Evolutionary conservation across 164 flowering plant genomes (phyloP), one percentile per base, ranked within the genome.

Genomic region (Tinospora cordifolia): DNA sequence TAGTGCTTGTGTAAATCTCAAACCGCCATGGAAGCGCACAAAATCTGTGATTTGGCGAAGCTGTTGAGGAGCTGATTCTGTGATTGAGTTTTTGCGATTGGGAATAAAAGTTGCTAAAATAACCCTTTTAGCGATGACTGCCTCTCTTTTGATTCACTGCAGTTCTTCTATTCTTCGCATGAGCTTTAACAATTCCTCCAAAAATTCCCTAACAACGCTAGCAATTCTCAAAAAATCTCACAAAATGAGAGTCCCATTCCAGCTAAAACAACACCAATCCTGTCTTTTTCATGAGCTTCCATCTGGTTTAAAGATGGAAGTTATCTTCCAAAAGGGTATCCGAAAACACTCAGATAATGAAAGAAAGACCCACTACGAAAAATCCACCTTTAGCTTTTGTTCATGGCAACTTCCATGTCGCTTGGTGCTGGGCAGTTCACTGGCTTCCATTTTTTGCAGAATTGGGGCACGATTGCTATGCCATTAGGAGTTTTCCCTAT

Each of bases 351-450:
- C 68, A 66, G 71, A 67, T 30, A 79, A 66, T 34, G 41, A 54
- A 36, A 34, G 41, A 54, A 36, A 57, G 19, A 11, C 10, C 24
- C 24, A 69, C 44, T 25, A 14, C 36, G 41, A 68, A 69, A 59
- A 74, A 71, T 40, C 87, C 90, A 27, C 94, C 98, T 12, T 74
- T 92, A 75, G 86, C 90, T 7, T 92, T 92, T 69, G 81, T 92
- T 26, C 98, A 92, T 79, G 98, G 94, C 64, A 92, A 94, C 83
- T 90, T 88, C 74, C 96, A 92, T 68, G 98, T 94, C 13, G 96
- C 96, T 73, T 92, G 98, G 98, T 92, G 96, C 78, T 92, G 98
- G 98, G 91, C 93, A 58, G 93, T 81, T 46, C 86, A 89, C 58
- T 92, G 96, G 98, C 68, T 90, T 71, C 93, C 94, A 34, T 92